Evolutionary conservation across 106 monocot genomes (phyloP).

Genomic region (Dendrobium officinale): DNA sequence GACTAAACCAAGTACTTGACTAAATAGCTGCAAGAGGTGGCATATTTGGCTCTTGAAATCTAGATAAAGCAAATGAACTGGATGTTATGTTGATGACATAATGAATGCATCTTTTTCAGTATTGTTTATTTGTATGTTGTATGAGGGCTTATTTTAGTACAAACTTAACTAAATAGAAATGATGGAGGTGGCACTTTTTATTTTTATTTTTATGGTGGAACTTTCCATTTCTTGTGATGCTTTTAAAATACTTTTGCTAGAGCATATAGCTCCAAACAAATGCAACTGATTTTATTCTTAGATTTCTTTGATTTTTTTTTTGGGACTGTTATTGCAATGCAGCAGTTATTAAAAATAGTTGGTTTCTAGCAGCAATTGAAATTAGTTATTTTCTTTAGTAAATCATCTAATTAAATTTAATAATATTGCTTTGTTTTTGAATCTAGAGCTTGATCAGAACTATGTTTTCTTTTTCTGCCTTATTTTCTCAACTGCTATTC

Average conservation of each 20-base stretch:
- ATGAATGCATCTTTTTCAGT: neutral
- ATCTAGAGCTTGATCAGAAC: neutral
- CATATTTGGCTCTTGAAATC: neutral
- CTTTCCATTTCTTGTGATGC: neutral
- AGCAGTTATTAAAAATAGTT: neutral
- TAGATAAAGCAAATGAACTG: neutral
- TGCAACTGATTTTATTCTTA: neutral
- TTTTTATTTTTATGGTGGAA: neutral
- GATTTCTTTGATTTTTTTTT: neutral
- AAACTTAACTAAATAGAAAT: neutral
- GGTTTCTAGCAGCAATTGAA: neutral
- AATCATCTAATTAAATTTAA: neutral
- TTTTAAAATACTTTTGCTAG: neutral
- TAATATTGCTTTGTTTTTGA: neutral
- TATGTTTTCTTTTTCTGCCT: neutral
- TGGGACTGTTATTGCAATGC: neutral
- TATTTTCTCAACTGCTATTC: neutral
- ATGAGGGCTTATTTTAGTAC: neutral
- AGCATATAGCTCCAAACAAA: neutral
- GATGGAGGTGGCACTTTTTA: neutral
- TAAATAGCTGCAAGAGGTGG: neutral
- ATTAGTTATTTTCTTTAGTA: neutral
- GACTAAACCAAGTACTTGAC: neutral
- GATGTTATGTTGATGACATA: neutral
- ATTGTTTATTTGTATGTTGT: neutral